Percentiles rank a stretch among this genome's conserved stretches.
phyloP scores from a whole-genome alignment of 139 green algal genomes.

The Mychonastes homosphaera region DNA sequence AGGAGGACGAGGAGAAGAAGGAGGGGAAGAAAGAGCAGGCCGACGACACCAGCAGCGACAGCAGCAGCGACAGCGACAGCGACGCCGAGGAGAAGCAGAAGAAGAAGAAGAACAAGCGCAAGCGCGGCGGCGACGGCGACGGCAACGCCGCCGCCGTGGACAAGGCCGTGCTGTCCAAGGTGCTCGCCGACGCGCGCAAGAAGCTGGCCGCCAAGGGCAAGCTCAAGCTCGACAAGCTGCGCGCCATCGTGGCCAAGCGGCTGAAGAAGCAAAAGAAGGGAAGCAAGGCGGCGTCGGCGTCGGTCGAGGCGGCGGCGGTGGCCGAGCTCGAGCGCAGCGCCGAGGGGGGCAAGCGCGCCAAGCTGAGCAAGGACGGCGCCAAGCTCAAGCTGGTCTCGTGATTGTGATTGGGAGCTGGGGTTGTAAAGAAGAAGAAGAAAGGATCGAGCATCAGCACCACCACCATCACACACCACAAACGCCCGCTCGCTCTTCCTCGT shows the following conservation, averaged over 20 bases:
- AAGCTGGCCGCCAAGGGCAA: conserved; percentile 26
- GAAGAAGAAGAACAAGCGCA: background rate
- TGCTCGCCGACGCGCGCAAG: conserved; percentile 8
- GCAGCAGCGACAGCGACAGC: conserved; percentile 2
- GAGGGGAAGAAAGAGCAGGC: background rate
- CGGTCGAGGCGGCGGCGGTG: too few species aligned
- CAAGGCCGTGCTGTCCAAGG: background rate
- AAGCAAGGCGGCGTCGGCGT: too few species aligned
- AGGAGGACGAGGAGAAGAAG: conserved; percentile 2
- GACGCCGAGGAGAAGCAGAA: conserved; percentile 12
- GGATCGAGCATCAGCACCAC: too few species aligned
- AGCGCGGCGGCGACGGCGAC: background rate
- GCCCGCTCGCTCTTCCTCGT: too few species aligned
- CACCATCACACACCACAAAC: too few species aligned
- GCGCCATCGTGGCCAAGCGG: background rate
- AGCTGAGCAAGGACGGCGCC: too few species aligned
- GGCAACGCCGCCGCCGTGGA: background rate
- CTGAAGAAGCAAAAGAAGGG: conserved; percentile 7
- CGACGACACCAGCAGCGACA: background rate
- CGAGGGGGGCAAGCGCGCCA: too few species aligned
- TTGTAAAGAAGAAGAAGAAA: too few species aligned
- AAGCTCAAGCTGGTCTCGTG: too few species aligned
- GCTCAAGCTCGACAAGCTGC: conserved; percentile 12
- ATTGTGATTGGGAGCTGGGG: too few species aligned
- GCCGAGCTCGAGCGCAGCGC: too few species aligned